Evolutionary conservation across 306 rosid species (phyloP), one percentile per base, ranked within the genome.

Genomic region (Dicorynia guianensis): DNA sequence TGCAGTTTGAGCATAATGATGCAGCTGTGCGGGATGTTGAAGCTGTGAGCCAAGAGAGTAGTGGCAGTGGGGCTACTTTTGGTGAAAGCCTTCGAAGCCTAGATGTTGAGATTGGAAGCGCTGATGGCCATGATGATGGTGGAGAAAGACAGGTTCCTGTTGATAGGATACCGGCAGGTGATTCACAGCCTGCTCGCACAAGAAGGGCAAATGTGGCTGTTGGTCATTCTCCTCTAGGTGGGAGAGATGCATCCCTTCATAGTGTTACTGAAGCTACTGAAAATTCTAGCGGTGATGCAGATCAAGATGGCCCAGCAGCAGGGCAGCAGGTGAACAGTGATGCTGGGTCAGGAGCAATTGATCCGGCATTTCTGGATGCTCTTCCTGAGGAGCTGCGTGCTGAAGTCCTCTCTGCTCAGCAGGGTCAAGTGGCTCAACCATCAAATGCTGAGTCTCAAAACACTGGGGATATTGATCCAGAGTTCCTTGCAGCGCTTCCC

Each of bases 401-500:
- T 65, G 99, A 96, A 80, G 98, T 96, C 76, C 96, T 96, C 68
- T 96, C 98, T 6, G 95, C 96, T 66, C 98, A 93, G 77, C 98
- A 84, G 78, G 93, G 92, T 87, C 99, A 93, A 86, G 98, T 74
- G 34, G 90, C 97, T 71, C 90, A 89, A 54, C 87, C 95, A 46
- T 77, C 97, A 13, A 93, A 76, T 84, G 77, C 74, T 30, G 98
- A 93, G 72, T 70, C 96, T 74, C 97, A 86, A 49, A 93, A 84
- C 76, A 71, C 89, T 57, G 96, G 94, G 52, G 99, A 96, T 84
- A 96, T 96, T 80, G 99, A 96, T 74, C 99, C 99, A 19, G 99
- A 96, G 85, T 96, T 96, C 86, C 98, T 96, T 67, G 99, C 99
- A 44, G 99, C 99, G 75, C 99, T 96, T 73, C 99, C 99, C 3